A percentile compares a stretch with the other conserved stretches of the same genome.
Conservation (phyloP, 2,329 filamentous ascomycete genomes). For the Pseudocercospora macadamiae region DNA sequence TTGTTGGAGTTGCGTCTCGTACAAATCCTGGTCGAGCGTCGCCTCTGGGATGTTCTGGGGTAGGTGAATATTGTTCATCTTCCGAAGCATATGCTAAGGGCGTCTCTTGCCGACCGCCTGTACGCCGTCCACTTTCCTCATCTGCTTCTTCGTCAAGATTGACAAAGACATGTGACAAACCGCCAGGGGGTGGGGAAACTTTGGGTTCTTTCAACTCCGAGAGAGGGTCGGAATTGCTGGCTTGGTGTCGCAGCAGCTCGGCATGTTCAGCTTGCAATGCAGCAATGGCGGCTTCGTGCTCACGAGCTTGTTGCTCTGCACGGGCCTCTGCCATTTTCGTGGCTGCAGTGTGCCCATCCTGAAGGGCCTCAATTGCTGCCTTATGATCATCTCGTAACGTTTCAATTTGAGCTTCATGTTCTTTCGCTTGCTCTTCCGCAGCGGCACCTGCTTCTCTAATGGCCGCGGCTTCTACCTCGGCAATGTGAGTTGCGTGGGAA, state of each 20-base stretch:
- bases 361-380: conserved; percentile 17
- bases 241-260: conserved; percentile 11
- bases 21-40: background rate
- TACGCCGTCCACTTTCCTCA: background rate
- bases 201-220: background rate
- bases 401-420: conserved; percentile 18
- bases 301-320: conserved; percentile 7
- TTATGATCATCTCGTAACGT: conserved; percentile 15
- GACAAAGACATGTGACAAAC: conserved; percentile 28
- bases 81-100: conserved; percentile 26
- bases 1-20: conserved; percentile 14
- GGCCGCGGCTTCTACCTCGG: conserved; percentile 24
- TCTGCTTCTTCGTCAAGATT: conserved; percentile 15
- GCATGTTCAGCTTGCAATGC: conserved; percentile 15
- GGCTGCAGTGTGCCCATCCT: conserved; percentile 13
- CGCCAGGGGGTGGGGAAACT: conserved; percentile 13
- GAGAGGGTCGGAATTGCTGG: background rate
- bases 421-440: conserved; percentile 20
- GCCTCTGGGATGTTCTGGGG: conserved; percentile 12
- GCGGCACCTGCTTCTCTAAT: conserved; percentile 18
- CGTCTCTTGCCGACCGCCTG: conserved; percentile 16
- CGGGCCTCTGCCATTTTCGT: conserved; percentile 4
- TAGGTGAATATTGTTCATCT: conserved; percentile 21
- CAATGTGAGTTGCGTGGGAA: conserved; percentile 19
- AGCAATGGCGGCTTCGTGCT: conserved; percentile 17